phyloP scores from a whole-genome alignment of 306 rosid species.

The Cucurbita argyrosperma region DNA sequence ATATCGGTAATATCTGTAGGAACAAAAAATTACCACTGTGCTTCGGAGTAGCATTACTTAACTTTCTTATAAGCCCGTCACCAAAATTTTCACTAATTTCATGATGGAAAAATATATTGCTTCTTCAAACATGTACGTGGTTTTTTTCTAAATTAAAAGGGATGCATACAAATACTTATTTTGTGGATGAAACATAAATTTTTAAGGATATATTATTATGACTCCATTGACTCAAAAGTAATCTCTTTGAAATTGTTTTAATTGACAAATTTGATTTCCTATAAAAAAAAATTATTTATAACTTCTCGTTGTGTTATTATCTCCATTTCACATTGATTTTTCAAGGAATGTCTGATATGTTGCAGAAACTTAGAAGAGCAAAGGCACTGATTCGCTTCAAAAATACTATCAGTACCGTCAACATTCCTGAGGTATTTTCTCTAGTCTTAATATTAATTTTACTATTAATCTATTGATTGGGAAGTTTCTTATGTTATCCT shows the following conservation, averaged over 20 bases:
- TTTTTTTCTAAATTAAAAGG: neutral
- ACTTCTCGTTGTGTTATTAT: neutral
- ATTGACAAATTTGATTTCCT: neutral
- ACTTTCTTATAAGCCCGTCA: neutral
- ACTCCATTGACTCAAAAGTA: neutral
- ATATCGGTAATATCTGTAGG: neutral
- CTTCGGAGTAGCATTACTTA: neutral
- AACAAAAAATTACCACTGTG: neutral
- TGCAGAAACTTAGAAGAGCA: conserved; percentile 77
- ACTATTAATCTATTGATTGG: neutral
- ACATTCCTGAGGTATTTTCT: conserved; percentile 53
- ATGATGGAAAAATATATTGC: neutral
- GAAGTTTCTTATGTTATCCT: conserved; percentile 13
- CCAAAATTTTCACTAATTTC: neutral
- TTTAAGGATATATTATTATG: neutral
- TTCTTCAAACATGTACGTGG: neutral
- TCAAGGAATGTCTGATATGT: conserved; percentile 1
- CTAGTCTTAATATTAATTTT: neutral
- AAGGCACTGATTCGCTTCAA: conserved; percentile 61
- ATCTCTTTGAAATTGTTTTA: neutral
- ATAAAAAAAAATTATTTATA: neutral
- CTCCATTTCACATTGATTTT: neutral
- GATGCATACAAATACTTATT: neutral
- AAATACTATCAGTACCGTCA: conserved; percentile 30
- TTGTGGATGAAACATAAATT: neutral